phyloP scores from a whole-genome alignment of 2,329 filamentous ascomycete genomes.

The Fusarium scirpi region DNA sequence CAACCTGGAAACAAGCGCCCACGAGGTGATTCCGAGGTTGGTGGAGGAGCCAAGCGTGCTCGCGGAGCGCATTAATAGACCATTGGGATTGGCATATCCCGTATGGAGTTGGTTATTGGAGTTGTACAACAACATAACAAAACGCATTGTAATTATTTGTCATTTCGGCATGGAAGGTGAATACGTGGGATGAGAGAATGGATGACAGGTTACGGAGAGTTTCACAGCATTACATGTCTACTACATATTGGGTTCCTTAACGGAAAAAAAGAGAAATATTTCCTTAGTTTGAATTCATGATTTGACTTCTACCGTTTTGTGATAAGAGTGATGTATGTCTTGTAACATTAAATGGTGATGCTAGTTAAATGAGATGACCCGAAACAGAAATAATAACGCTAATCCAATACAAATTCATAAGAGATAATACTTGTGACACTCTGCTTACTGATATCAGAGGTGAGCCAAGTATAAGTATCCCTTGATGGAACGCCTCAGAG shows the following conservation, averaged over 20 bases:
- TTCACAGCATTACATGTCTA: slow-evolving; percentile 35
- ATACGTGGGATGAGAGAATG: slow-evolving; percentile 26
- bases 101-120: slow-evolving; percentile 14
- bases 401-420: no score
- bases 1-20: slow-evolving; percentile 69
- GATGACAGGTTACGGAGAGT: slow-evolving; percentile 23
- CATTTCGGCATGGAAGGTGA: slow-evolving; percentile 31
- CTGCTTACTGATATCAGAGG: slow-evolving; percentile 1
- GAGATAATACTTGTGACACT: neutral
- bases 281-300: slow-evolving; percentile 27
- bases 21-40: slow-evolving; percentile 63
- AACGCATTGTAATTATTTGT: slow-evolving; percentile 40
- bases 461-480: slow-evolving; percentile 9
- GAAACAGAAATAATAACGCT: neutral
- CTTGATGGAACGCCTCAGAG: neutral
- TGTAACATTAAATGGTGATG: neutral
- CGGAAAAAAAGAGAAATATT: slow-evolving; percentile 40
- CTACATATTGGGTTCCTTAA: slow-evolving; percentile 42
- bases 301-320: neutral
- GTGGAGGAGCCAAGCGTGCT: slow-evolving; percentile 58
- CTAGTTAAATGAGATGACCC: neutral
- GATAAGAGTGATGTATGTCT: neutral
- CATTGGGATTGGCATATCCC: neutral
- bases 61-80: slow-evolving; percentile 54
- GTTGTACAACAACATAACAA: slow-evolving; percentile 44